Percentiles rank a stretch among this genome's conserved stretches.
Conservation (phyloP, 441 rosid species). For the Lepidium campestre region DNA sequence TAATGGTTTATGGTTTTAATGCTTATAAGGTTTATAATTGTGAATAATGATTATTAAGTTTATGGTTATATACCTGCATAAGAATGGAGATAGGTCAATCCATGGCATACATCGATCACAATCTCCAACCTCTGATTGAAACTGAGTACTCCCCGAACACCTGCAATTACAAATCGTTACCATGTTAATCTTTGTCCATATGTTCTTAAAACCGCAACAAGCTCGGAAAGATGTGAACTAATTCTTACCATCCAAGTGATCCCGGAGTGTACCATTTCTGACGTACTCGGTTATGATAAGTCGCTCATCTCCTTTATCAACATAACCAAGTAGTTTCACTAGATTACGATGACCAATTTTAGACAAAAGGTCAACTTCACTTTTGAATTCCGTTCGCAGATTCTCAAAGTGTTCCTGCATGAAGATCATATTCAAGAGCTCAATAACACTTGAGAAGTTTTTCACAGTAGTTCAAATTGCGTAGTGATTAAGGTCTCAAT, state of each 20-base stretch:
- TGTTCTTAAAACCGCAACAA: not conserved
- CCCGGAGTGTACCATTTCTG: constrained; percentile 89
- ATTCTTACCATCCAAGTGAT: constrained; percentile 87
- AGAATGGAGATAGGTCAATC: constrained; percentile 82
- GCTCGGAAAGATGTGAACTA: not conserved
- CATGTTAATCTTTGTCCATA: not conserved
- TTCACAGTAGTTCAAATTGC: not conserved
- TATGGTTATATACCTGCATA: too few relatives aligned
- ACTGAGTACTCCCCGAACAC: constrained; percentile 62
- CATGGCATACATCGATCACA: constrained; percentile 91
- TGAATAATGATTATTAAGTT: too few relatives aligned
- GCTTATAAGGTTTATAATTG: not conserved
- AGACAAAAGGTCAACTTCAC: constrained; percentile 87
- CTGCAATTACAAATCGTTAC: constrained; percentile 35
- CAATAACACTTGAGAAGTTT: not conserved
- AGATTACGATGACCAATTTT: constrained; percentile 87
- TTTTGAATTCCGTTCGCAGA: constrained; percentile 71
- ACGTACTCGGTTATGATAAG: constrained; percentile 91
- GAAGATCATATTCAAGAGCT: constrained; percentile 1
- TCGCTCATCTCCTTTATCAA: constrained; percentile 78
- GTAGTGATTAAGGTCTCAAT: not conserved
- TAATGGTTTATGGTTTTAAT: not conserved
- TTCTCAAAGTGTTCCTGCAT: constrained; percentile 66
- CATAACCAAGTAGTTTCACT: constrained; percentile 85
- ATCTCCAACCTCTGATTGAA: constrained; percentile 90